Conservation (phyloP, 2,329 filamentous ascomycete species). For the Arachnomyces sp. region DNA sequence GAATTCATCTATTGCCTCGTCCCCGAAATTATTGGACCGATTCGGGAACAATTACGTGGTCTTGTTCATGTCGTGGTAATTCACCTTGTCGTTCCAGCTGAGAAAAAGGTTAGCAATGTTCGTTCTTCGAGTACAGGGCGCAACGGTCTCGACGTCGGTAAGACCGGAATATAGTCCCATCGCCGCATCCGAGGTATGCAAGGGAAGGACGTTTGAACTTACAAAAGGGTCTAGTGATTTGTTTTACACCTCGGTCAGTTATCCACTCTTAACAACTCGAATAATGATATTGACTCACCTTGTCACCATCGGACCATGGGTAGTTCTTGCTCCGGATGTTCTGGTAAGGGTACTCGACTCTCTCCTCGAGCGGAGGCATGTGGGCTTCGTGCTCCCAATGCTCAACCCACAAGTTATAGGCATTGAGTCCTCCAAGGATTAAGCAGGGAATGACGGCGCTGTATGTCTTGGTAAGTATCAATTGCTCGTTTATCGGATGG, state of each 20-base stretch:
- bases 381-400: constrained; percentile 96
- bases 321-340: constrained; percentile 97
- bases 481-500: not conserved
- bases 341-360: constrained; percentile 89
- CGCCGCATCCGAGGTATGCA: not conserved
- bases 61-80: constrained; percentile 96
- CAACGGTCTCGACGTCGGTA: not conserved
- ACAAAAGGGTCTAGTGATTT: constrained; percentile 55
- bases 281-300: constrained; percentile 50
- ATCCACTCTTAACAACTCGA: constrained; percentile 7
- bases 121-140: constrained; percentile 12
- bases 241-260: constrained; percentile 6
- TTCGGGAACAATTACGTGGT: constrained; percentile 23
- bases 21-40: too few species aligned
- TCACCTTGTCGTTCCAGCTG: constrained; percentile 91
- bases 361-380: constrained; percentile 80
- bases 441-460: constrained; percentile 71
- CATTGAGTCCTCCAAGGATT: constrained; percentile 67
- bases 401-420: constrained; percentile 84
- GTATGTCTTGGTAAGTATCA: constrained; percentile 17
- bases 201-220: constrained; percentile 31
- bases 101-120: constrained; percentile 9
- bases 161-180: not conserved
- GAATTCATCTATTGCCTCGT: too few species aligned
- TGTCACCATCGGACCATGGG: constrained; percentile 91